These are phyloP conservation scores for Bonnemaisonia californica DNA, from an alignment of 31 red algal species.

Conservation along the genomic window DNA sequence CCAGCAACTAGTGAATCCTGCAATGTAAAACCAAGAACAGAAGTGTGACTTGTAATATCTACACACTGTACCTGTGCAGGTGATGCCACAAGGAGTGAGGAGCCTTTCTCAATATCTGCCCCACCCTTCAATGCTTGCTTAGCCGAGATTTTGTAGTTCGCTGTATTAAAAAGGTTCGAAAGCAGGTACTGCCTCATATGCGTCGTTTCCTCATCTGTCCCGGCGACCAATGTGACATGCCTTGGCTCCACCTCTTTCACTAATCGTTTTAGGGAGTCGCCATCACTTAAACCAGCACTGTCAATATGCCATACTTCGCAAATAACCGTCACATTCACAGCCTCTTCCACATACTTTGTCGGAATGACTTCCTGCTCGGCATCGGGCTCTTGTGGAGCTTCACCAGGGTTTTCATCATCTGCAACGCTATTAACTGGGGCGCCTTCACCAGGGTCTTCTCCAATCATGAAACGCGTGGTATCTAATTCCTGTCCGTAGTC, in stretches of 20 bases:
- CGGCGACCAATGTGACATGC: conserved; percentile 79
- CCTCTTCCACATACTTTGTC: conserved; percentile 66
- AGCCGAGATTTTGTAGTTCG: neutral
- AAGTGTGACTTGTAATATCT: conserved; percentile 85
- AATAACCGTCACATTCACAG: conserved; percentile 32
- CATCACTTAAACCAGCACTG: conserved; percentile 53
- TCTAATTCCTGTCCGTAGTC: conserved; percentile 92
- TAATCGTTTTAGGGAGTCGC: conserved; percentile 65
- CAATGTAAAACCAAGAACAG: conserved; percentile 70
- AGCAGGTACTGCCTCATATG: conserved; percentile 45
- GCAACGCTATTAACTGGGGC: conserved; percentile 18
- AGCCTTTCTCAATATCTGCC: neutral
- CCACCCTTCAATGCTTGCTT: neutral
- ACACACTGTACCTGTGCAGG: conserved; percentile 63
- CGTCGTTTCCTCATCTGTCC: conserved; percentile 69
- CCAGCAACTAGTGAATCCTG: conserved; percentile 57
- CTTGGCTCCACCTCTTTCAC: conserved; percentile 80
- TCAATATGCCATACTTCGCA: conserved; percentile 40
- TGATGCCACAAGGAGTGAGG: conserved; percentile 25
- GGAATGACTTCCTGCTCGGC: conserved; percentile 51
- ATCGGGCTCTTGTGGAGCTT: conserved; percentile 26
- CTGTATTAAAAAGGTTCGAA: conserved; percentile 12
- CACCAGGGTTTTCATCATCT: conserved; percentile 34
- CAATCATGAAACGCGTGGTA: conserved; percentile 83
- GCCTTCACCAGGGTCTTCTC: conserved; percentile 89